Evolutionary conservation across 148 eudicot genomes (phyloP).

Genomic region (Rhododendron henanense): DNA sequence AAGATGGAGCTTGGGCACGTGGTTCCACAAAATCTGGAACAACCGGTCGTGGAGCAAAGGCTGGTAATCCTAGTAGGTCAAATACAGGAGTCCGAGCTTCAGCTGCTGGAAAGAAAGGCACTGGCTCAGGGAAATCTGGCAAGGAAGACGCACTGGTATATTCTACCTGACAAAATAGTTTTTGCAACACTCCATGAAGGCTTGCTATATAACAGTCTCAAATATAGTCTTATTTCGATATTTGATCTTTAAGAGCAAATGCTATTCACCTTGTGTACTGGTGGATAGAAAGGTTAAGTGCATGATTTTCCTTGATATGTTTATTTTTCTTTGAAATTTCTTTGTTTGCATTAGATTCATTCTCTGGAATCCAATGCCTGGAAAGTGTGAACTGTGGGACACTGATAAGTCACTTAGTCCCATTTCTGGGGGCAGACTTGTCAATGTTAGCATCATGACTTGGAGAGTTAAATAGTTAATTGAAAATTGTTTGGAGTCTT

Average conservation of each 20-base stretch:
- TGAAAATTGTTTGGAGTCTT: neutral
- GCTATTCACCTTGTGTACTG: neutral
- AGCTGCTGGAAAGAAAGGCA: constrained; percentile 69
- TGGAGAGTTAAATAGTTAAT: neutral
- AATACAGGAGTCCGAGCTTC: constrained; percentile 68
- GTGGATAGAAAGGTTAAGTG: constrained; percentile 5
- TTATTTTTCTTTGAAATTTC: neutral
- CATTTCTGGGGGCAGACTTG: neutral
- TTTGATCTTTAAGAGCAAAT: neutral
- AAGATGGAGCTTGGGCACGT: constrained; percentile 92
- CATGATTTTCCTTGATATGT: neutral
- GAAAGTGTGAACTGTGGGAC: neutral
- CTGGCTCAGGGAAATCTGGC: constrained; percentile 56
- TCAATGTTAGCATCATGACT: neutral
- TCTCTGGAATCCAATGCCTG: neutral
- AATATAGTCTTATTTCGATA: neutral
- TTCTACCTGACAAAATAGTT: constrained; percentile 7
- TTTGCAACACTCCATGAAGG: neutral
- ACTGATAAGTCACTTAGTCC: neutral
- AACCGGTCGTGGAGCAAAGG: constrained; percentile 68
- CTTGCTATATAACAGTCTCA: constrained; percentile 7
- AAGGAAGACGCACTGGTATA: constrained; percentile 79
- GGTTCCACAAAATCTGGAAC: constrained; percentile 65
- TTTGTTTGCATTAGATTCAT: neutral
- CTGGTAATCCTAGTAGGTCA: constrained; percentile 60